Evolutionary conservation across 345 rosid genomes (phyloP).

Genomic region (Populus deltoides): DNA sequence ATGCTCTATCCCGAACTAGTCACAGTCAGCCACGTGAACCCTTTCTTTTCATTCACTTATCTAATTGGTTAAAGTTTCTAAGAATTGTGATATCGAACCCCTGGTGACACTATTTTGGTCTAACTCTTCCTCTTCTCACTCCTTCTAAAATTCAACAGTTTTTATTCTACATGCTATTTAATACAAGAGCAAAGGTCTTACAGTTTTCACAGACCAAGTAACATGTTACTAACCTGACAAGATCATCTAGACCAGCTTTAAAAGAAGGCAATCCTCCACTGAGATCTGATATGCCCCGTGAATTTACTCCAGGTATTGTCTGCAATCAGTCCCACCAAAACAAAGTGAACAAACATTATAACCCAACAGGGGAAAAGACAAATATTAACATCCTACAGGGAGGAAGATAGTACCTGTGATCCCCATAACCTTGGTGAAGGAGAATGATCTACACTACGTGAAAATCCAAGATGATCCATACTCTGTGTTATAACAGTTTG

Average conservation of each 20-base stretch:
- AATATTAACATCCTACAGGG: conserved; percentile 8
- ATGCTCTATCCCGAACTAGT: background rate
- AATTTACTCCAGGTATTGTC: conserved; percentile 40
- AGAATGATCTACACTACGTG: conserved; percentile 43
- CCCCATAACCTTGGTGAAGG: conserved; percentile 58
- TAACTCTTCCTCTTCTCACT: background rate
- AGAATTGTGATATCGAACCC: background rate
- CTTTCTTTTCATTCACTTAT: background rate
- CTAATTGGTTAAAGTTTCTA: background rate
- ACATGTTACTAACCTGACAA: conserved; percentile 56
- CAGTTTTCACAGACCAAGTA: background rate
- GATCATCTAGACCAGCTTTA: conserved; percentile 59
- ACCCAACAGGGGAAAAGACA: background rate
- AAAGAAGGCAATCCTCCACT: conserved; percentile 53
- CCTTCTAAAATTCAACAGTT: background rate
- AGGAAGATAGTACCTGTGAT: conserved; percentile 50
- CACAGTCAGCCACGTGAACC: background rate
- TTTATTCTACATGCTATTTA: background rate
- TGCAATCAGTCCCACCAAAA: conserved; percentile 24
- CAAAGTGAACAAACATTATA: background rate
- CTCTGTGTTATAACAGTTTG: conserved; percentile 28
- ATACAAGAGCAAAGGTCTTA: background rate
- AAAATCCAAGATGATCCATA: conserved; percentile 46
- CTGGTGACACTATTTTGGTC: background rate
- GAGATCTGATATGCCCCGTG: conserved; percentile 44